Conservation (phyloP, 345 rosid species). For the Rubroshorea leprosula region DNA sequence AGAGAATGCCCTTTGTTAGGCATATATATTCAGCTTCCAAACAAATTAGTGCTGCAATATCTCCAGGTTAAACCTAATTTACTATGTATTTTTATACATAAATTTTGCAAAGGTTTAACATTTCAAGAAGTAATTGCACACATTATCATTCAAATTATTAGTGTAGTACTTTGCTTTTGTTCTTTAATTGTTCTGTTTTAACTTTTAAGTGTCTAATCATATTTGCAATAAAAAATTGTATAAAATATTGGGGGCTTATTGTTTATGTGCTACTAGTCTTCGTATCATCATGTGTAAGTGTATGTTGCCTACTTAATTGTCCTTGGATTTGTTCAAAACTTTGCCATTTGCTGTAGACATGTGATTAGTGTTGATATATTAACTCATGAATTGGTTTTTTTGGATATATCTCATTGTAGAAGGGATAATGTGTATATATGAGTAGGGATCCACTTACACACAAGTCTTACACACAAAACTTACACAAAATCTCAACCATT, state of each 20-base stretch:
- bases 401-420: too few species aligned
- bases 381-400: too few species aligned
- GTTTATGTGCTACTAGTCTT: not conserved
- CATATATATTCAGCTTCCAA: constrained; percentile 69
- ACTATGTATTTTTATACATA: not conserved
- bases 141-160: not conserved
- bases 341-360: too few species aligned
- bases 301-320: not conserved
- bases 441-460: too few species aligned
- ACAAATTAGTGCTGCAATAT: constrained; percentile 69
- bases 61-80: constrained; percentile 44
- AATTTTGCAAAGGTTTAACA: constrained; percentile 8
- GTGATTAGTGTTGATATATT: too few species aligned
- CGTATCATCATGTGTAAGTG: too few species aligned
- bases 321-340: not conserved
- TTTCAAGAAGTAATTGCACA: constrained; percentile 6
- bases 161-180: not conserved
- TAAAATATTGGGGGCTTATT: not conserved
- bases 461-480: too few species aligned
- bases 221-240: not conserved
- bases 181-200: too few species aligned
- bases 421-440: too few species aligned
- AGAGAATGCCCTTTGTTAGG: constrained; percentile 60
- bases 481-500: too few species aligned
- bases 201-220: not conserved